Percentiles rank a stretch among this genome's conserved stretches.
Conservation (phyloP, 768 basidiomycete species). For the Fistulinella prunicolor region DNA sequence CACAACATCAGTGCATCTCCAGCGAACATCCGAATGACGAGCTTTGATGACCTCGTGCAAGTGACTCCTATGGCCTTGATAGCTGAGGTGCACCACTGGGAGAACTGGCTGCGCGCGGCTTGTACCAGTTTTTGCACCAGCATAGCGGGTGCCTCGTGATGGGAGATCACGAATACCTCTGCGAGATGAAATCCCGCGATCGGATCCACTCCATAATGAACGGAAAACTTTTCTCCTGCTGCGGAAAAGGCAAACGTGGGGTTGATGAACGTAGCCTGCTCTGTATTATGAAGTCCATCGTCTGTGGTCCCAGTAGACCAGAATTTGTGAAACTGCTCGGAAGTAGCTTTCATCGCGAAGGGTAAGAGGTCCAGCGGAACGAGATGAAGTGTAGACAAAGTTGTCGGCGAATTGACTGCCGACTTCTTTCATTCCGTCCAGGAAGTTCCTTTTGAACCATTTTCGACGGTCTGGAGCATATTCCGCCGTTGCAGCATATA, state of each 20-base stretch:
- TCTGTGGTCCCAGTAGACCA: constrained; percentile 28
- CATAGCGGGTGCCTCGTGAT: constrained; percentile 1
- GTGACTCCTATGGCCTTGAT: constrained; percentile 7
- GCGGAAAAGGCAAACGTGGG: constrained; percentile 31
- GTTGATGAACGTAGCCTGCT: constrained; percentile 20
- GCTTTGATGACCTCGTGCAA: not conserved
- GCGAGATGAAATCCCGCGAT: constrained; percentile 32
- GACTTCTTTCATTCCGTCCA: constrained; percentile 20
- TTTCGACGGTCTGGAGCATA: constrained; percentile 11
- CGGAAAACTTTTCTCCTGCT: constrained; percentile 19
- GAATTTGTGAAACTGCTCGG: constrained; percentile 23
- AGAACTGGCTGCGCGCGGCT: constrained; percentile 21
- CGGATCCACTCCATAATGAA: constrained; percentile 32
- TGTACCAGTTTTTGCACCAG: constrained; percentile 20
- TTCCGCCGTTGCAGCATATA: constrained; percentile 13
- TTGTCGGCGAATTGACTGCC: not conserved
- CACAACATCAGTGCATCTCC: constrained; percentile 31
- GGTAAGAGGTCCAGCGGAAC: constrained; percentile 29
- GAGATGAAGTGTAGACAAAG: constrained; percentile 11
- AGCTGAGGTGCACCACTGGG: constrained; percentile 27
- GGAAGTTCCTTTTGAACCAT: constrained; percentile 16
- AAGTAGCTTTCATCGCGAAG: constrained; percentile 5
- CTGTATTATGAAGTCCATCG: constrained; percentile 17
- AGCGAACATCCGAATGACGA: constrained; percentile 29
- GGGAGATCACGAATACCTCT: constrained; percentile 18